Percentiles rank a stretch among this genome's conserved stretches.
Conservation (phyloP, 306 rosid species). For the Ormosia semicastrata region DNA sequence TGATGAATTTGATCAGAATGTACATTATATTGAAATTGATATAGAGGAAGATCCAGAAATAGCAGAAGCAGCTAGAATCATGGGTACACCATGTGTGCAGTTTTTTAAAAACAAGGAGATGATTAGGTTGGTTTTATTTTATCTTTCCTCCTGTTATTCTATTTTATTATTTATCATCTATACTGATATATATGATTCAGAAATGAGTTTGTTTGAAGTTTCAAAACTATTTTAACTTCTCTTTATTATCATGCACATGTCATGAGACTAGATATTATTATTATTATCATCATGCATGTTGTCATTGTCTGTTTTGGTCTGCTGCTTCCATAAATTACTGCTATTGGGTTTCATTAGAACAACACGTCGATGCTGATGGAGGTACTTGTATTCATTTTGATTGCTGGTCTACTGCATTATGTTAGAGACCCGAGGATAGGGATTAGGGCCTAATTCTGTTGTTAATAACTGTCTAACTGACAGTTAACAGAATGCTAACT, state of each 20-base stretch:
- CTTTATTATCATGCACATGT: not conserved
- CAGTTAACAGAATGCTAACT: too few relatives aligned
- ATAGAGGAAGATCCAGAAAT: slow-evolving; percentile 95
- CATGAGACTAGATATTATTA: not conserved
- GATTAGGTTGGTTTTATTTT: slow-evolving; percentile 55
- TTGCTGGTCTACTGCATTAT: not conserved
- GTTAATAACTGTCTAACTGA: too few relatives aligned
- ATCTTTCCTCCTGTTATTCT: slow-evolving; percentile 2
- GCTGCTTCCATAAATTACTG: not conserved
- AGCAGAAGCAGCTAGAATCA: slow-evolving; percentile 96
- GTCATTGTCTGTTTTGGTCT: not conserved
- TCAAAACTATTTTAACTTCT: not conserved
- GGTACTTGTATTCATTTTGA: not conserved
- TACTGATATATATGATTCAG: not conserved
- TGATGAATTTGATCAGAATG: slow-evolving; percentile 82
- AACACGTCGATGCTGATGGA: not conserved
- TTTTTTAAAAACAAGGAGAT: slow-evolving; percentile 92
- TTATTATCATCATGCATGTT: not conserved
- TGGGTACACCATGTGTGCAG: slow-evolving; percentile 99
- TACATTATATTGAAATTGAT: slow-evolving; percentile 94
- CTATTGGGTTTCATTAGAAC: not conserved
- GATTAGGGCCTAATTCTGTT: too few relatives aligned
- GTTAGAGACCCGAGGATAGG: too few relatives aligned
- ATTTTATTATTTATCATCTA: not conserved
- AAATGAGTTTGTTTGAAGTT: slow-evolving; percentile 3